Evolutionary conservation across 768 basidiomycete species (phyloP), one percentile per base, ranked within the genome.

Genomic region (Mycena floridula): DNA sequence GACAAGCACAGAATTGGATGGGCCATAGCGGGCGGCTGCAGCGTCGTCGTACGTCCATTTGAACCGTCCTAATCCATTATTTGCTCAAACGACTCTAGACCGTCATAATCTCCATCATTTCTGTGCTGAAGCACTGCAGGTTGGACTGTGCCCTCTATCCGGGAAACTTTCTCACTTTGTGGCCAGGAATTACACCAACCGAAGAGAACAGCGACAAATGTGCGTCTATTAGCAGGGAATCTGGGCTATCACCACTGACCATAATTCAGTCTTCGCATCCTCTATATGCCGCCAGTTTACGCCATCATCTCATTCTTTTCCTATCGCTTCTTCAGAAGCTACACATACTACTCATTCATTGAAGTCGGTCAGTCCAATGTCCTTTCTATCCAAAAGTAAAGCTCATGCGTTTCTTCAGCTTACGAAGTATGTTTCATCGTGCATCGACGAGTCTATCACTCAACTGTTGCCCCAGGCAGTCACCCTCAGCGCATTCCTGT

Each of bases 401-500:
- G 25, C 20, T 25, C 63, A 21, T 65, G 67, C 50, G 12, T 44
- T 18, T 25, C 49, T 46, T 11, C 41, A 88, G 85, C 74, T 7
- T 87, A 88, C 50, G 85, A 87, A 72, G 83, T 84, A 28, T 47
- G 42, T 37, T 28, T 15, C 12, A n/a, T 37, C 2, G n/a, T 36
- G 21, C 18, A 18, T 22, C 4, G 25, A 37, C 15, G 35, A n/a
- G n/a, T n/a, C n/a, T n/a, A 30, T 36, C 7, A 42, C 21, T 20
- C 38, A 23, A 39, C 26, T 9, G 18, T 38, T 11, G 9, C n/a
- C 26, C 39, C 51, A 92, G 81, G 86, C 89, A 4, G 63, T 92
- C 42, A 89, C 87, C 0, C 57, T 92, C 27, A 87, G 87, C 57
- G 92, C 92, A 20, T 95, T 95, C 68, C 59, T 96, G 85, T 87